Base-by-base conservation (phyloP, 2,329 filamentous ascomycete genomes). In the Leptographium radiaticola region DNA sequence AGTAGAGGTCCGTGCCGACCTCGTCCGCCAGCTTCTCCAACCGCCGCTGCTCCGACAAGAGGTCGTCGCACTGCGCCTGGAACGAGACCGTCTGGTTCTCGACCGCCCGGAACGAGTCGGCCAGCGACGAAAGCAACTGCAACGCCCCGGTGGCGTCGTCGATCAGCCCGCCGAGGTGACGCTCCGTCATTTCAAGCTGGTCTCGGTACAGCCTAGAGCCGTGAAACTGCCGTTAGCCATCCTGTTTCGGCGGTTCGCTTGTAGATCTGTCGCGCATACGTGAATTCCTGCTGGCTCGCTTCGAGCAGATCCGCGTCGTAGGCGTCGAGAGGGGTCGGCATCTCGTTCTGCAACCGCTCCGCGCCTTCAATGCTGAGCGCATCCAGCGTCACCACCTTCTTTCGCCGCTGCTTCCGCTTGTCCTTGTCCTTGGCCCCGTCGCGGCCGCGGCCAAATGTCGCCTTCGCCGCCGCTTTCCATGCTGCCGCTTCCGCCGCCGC, bases 61-160 rank as follows among this genome's bases (percentile, higher is more conserved):
- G 75, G 54, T 88, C 86, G 65, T 96, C 89, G 68, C 93, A 98
- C 68, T 95, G 89, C 48, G 85, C 81, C 65, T 90, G 87, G 71
- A 98, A 97, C 15, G 86, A 84, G n/a, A 86, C 87, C 0, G 93
- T 98, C 70, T 97, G 91, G 11, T 80, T 75, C 62, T 96, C 89
- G 49, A 98, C 91, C 0, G 84, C 75, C 60, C 84, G 83, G 71
- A 98, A 98, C 6, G 90, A 91, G 61, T 84, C 80, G 15, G 90
- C 90, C 16, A 98, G 76, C 0, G 79, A 82, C 16, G 86, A 84
- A 33, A 98, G 76, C 18, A 94, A 75, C 45, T 82, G 75, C 42
- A 98, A 75, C 0, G 89, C 86, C 18, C 78, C 78, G 53, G 87
- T 80, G 1, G 91, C 89, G 65, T 89, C 88, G 33, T 78, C 72